Conservation (phyloP, 257 asterid species). For the Osmanthus fragrans region DNA sequence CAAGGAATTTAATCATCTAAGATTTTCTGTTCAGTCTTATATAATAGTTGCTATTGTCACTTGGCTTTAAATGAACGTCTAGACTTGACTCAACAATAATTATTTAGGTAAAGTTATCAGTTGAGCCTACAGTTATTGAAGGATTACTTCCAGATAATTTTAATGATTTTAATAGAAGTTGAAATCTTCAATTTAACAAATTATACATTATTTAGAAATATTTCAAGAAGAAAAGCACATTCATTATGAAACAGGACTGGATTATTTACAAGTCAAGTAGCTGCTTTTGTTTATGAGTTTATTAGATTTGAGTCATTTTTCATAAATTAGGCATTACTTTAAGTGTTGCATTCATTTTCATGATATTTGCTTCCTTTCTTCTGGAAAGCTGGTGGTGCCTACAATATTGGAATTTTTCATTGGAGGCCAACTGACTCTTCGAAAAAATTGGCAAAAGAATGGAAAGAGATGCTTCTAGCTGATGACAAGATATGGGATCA, state of each 20-base stretch:
- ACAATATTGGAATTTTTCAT: conserved; percentile 94
- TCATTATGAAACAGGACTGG: too few species aligned
- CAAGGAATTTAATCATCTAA: too few species aligned
- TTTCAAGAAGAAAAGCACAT: too few species aligned
- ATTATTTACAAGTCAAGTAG: too few species aligned
- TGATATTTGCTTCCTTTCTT: neutral
- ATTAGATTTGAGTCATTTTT: neutral
- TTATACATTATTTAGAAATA: too few species aligned
- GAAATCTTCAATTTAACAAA: neutral
- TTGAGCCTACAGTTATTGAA: too few species aligned
- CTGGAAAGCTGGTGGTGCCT: conserved; percentile 74
- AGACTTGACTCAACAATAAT: too few species aligned
- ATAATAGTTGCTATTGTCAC: too few species aligned
- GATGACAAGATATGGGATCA: conserved; percentile 97
- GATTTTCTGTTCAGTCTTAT: neutral
- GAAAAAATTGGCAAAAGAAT: conserved; percentile 79
- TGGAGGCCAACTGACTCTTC: conserved; percentile 93
- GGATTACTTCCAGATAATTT: too few species aligned
- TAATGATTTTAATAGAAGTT: too few species aligned
- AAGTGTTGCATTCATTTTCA: neutral
- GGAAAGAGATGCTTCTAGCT: conserved; percentile 83
- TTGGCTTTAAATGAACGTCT: too few species aligned
- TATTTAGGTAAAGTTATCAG: too few species aligned
- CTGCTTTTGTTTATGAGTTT: neutral
- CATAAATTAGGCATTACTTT: neutral